Evolutionary conservation across 306 rosid genomes (phyloP).

Genomic region (Purshia tridentata): DNA sequence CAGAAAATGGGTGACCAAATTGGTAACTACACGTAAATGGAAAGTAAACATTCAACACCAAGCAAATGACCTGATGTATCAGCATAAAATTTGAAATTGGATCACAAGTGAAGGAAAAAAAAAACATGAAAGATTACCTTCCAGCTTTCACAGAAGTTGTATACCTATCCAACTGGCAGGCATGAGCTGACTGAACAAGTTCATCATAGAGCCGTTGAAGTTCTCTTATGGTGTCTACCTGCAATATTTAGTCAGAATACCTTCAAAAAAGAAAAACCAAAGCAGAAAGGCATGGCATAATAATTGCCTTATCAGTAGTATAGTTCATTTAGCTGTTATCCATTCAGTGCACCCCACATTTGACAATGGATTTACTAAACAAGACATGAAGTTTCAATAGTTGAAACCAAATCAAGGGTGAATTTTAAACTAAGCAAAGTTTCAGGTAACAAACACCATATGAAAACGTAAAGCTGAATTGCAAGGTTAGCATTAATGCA

Average conservation of each 20-base stretch:
- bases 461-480: not conserved
- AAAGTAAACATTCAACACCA: not conserved
- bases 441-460: not conserved
- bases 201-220: constrained; percentile 93
- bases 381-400: not conserved
- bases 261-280: constrained; percentile 21
- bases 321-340: constrained; percentile 13
- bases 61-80: not conserved
- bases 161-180: constrained; percentile 71
- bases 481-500: not conserved
- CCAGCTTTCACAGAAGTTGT: constrained; percentile 56
- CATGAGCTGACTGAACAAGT: constrained; percentile 64
- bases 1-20: constrained; percentile 9
- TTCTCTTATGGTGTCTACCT: constrained; percentile 74
- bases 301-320: not conserved
- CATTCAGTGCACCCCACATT: not conserved
- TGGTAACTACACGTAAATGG: not conserved
- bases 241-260: constrained; percentile 25
- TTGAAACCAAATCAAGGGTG: not conserved
- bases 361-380: not conserved
- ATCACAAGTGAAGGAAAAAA: constrained; percentile 7
- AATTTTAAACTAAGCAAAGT: not conserved
- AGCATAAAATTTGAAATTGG: not conserved
- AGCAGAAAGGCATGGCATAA: not conserved
- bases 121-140: constrained; percentile 49